Conservation (phyloP, 2,329 filamentous ascomycete genomes). For the Trichoderma sp. region DNA sequence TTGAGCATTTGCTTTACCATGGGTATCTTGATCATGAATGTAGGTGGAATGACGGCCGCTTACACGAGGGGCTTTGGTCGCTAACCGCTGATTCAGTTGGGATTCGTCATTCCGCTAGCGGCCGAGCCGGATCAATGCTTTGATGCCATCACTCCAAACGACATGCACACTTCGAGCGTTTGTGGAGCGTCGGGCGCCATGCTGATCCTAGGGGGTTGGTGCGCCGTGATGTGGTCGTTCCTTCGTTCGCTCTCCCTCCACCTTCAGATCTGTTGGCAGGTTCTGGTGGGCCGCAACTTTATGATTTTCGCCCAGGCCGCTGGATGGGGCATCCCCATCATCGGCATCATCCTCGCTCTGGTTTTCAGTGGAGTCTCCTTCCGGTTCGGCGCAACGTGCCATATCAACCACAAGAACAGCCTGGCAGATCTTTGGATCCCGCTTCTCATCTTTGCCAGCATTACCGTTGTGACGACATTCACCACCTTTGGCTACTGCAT, state of each 20-base stretch:
- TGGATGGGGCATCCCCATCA: slow-evolving; percentile 79
- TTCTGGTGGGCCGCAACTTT: slow-evolving; percentile 81
- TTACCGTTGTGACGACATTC: slow-evolving; percentile 77
- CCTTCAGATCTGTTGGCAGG: slow-evolving; percentile 96
- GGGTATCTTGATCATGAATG: slow-evolving; percentile 74
- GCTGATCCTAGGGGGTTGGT: slow-evolving; percentile 80
- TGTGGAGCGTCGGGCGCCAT: slow-evolving; percentile 89
- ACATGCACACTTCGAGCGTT: slow-evolving; percentile 76
- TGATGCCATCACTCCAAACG: slow-evolving; percentile 87
- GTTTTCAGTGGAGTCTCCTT: slow-evolving; percentile 89
- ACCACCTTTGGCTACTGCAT: slow-evolving; percentile 88
- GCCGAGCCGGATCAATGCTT: slow-evolving; percentile 77
- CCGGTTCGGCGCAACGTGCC: slow-evolving; percentile 86
- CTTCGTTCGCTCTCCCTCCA: slow-evolving; percentile 87
- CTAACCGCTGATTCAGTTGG: slow-evolving; percentile 55
- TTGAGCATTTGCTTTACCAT: slow-evolving; percentile 82
- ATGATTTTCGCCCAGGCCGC: slow-evolving; percentile 78
- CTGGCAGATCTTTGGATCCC: slow-evolving; percentile 89
- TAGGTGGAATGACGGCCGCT: slow-evolving; percentile 44
- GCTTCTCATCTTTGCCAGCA: slow-evolving; percentile 70
- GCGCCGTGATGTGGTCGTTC: slow-evolving; percentile 85
- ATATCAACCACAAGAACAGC: slow-evolving; percentile 87
- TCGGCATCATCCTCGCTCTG: slow-evolving; percentile 73
- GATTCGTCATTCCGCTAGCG: slow-evolving; percentile 84
- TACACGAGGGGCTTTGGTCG: neutral